Evolutionary conservation across 1,284 basidiomycete species (phyloP).

Genomic region (Papiliotrema fonsecae): DNA sequence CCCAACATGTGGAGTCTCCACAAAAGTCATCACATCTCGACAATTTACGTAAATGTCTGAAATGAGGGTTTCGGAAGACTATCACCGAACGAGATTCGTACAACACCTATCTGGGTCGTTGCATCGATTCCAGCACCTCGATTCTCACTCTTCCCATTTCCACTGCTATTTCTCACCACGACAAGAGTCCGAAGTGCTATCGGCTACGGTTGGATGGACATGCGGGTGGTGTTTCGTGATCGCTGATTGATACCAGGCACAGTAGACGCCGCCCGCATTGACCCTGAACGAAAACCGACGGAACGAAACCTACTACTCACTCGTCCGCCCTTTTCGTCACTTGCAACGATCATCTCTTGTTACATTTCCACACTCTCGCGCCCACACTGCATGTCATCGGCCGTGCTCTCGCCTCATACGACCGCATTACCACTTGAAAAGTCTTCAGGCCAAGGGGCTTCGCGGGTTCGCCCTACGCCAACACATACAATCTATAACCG

Average conservation of each 20-base stretch:
- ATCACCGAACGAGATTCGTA: no score
- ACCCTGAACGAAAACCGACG: background rate
- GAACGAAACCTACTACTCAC: background rate
- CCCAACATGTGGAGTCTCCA: no score
- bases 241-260: background rate
- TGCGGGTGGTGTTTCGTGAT: background rate
- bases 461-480: background rate
- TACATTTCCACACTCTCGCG: no score
- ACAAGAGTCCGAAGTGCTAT: no score
- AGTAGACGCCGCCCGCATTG: background rate
- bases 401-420: background rate
- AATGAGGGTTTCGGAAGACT: no score
- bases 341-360: background rate
- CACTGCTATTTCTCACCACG: no score
- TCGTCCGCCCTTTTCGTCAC: background rate
- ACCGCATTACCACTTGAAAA: background rate
- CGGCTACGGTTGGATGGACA: background rate
- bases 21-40: no score
- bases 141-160: no score
- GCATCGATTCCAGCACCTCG: no score
- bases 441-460: background rate
- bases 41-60: no score
- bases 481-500: background rate
- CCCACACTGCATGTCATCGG: background rate
- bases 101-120: no score